phyloP scores from a whole-genome alignment of 441 rosid species.

The Flueggea neowawraea region DNA sequence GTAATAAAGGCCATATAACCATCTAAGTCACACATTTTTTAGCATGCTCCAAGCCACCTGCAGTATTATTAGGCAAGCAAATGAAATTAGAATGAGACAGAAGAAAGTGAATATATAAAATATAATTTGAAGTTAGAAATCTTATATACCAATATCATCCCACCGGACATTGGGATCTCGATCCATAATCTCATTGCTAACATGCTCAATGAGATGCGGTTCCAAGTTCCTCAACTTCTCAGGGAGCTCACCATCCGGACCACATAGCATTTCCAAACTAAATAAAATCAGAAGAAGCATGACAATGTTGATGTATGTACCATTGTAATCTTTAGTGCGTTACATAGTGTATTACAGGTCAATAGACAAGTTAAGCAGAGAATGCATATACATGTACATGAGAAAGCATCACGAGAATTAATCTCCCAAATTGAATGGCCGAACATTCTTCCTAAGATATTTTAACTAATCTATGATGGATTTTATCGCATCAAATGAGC shows the following conservation, averaged over 20 bases:
- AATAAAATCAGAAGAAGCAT: slow-evolving; percentile 1
- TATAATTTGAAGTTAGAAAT: slow-evolving; percentile 8
- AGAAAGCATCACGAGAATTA: no score
- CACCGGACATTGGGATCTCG: slow-evolving; percentile 92
- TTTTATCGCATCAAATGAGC: no score
- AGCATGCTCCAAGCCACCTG: slow-evolving; percentile 99
- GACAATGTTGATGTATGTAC: no score
- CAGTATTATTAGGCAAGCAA: slow-evolving; percentile 22
- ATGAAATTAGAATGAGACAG: slow-evolving; percentile 19
- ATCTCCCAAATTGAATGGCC: no score
- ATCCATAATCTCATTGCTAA: slow-evolving; percentile 98
- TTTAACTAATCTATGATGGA: no score
- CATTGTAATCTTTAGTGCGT: no score
- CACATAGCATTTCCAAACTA: slow-evolving; percentile 92
- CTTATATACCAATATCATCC: slow-evolving; percentile 85
- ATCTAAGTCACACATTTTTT: slow-evolving; percentile 97
- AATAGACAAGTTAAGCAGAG: no score
- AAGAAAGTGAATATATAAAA: slow-evolving; percentile 6
- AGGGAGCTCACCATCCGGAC: slow-evolving; percentile 98
- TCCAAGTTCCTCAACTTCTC: slow-evolving; percentile 93
- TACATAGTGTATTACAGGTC: no score
- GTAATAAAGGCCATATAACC: slow-evolving; percentile 96
- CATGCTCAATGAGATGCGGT: slow-evolving; percentile 95
- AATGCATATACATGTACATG: no score
- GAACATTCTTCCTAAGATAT: no score